Percentiles rank a stretch among this genome's conserved stretches.
Conservation (phyloP, 805 yeast species). For the Kockiozyma suomiensis region DNA sequence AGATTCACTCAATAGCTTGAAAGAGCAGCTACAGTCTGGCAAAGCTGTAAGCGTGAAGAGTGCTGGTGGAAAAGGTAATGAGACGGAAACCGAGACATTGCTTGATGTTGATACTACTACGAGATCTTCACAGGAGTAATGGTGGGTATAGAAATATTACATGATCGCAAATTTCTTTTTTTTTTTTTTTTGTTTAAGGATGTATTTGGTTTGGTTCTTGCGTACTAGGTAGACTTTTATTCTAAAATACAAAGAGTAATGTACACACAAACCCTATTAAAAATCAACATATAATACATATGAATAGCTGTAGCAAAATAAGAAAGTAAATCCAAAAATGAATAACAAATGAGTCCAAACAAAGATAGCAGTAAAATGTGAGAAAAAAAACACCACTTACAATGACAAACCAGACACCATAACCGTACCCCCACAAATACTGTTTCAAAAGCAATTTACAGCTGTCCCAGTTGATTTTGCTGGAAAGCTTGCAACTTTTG, state of each 20-base stretch:
- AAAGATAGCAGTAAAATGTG: neutral
- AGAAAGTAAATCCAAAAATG: neutral
- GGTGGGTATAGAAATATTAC: no score
- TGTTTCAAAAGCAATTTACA: neutral
- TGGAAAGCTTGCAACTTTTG: constrained; percentile 19
- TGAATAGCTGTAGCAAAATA: neutral
- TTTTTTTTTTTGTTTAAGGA: no score
- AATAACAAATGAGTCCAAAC: neutral
- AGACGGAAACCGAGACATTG: constrained; percentile 12
- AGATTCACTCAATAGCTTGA: constrained; percentile 1
- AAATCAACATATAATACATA: no score
- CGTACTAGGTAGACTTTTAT: no score
- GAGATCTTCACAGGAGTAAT: constrained; percentile 4
- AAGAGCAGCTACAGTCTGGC: constrained; percentile 1
- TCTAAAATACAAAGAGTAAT: no score
- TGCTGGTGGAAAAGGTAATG: neutral
- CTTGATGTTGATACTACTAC: constrained; percentile 4
- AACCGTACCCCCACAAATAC: neutral
- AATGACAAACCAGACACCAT: neutral
- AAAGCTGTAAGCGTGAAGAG: neutral
- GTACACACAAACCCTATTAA: no score
- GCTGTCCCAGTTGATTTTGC: constrained; percentile 17
- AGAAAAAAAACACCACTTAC: neutral
- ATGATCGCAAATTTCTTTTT: neutral
- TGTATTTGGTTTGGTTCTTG: no score